Evolutionary conservation across 306 rosid genomes (phyloP), one percentile per base, ranked within the genome.

Genomic region (Dalbergia cultrata): DNA sequence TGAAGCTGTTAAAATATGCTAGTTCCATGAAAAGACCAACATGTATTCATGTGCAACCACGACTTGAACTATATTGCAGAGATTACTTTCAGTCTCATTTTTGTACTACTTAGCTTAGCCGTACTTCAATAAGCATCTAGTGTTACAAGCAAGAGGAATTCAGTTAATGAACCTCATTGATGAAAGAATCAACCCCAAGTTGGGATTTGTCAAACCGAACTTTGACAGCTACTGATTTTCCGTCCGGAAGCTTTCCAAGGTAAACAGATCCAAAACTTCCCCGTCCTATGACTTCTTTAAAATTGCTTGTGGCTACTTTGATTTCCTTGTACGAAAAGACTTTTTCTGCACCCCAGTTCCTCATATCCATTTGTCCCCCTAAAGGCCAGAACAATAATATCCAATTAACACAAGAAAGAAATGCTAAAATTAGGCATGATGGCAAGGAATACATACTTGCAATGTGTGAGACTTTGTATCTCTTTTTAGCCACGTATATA

Each of bases 251-350:
- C 83, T 87, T 93, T 83, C 97, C 99, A 49, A 85, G 92, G 87
- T 91, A 93, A 70, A 95, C 99, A 31, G 95, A 86, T 81, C 99
- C 99, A 66, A 95, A 95, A 81, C 99, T 91, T 8, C 99, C 99
- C 26, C 94, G 81, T 68, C 99, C 99, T 67, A 95, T 80, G 6
- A 93, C 85, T 74, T 95, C 90, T 87, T 92, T 95, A 37, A 95
- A 95, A 59, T 91, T 95, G 67, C 83, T 88, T 44, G 97, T 93
- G 16, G 97, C 97, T 71, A 52, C 81, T 87, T 93, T 95, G 65
- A 95, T 91, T 76, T 95, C 97, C 79, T 91, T 95, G 90, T 95
- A 81, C 47, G 90, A 85, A 58, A 92, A 95, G 16, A 91, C 82
- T 80, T 83, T 95, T 67, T 90, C 97, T 47, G 89, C 81, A 59